Conservation (phyloP, 768 basidiomycete species). For the Tremella yokohamensis region DNA sequence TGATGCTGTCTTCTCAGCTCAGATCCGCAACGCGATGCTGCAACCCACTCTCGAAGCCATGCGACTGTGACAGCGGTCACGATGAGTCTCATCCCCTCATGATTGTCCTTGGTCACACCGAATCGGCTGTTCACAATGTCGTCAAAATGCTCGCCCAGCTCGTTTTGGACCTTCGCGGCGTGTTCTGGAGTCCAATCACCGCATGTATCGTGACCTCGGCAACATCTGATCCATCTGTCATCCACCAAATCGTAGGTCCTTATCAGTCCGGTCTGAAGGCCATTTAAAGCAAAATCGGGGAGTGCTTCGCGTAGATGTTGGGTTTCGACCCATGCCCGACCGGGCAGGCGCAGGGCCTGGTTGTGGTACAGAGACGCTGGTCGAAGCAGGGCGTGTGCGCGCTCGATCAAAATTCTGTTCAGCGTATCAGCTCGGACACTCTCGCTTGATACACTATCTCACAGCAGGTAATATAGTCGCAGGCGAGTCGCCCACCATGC, state of each 20-base stretch:
- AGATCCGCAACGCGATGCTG: background rate
- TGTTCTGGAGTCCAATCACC: background rate
- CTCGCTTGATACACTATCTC: background rate
- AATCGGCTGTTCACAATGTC: conserved; percentile 1
- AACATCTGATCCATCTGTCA: conserved; percentile 2
- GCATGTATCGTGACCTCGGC: background rate
- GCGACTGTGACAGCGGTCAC: background rate
- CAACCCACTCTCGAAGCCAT: background rate
- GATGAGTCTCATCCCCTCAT: background rate
- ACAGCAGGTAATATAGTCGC: conserved; percentile 3
- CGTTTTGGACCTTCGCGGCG: background rate
- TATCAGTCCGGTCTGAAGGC: background rate
- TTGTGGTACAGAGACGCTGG: background rate
- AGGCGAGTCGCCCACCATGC: conserved; percentile 8
- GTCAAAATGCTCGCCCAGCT: conserved; percentile 2
- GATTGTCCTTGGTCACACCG: background rate
- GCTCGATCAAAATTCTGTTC: background rate
- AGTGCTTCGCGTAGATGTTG: background rate
- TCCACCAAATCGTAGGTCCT: conserved; percentile 1
- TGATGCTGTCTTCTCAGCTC: background rate
- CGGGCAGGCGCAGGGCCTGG: conserved; percentile 3
- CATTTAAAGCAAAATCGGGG: conserved; percentile 1
- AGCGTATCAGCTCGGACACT: background rate
- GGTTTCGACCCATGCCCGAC: background rate
- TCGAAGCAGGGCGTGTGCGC: conserved; percentile 3